Base-by-base conservation (phyloP, 129 eudicot genomes). In the Dittrichia graveolens region DNA sequence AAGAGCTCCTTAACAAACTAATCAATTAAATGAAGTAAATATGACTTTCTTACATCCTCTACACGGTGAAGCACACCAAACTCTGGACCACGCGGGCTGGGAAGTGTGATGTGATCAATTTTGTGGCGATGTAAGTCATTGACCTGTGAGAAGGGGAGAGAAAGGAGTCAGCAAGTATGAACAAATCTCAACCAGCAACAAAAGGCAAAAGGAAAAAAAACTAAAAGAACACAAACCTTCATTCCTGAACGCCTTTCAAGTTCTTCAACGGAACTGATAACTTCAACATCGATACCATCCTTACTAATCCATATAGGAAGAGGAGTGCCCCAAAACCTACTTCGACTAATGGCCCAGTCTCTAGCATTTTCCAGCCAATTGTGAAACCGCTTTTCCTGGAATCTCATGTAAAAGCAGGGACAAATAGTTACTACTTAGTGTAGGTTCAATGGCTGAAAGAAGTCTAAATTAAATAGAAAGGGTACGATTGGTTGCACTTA, bases 301-400 rank as follows among this genome's bases (percentile, higher is more conserved):
- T 91, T 87, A 72, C 97, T 91, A 16, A 83, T 83, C 97, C 97
- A 91, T 3, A 88, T 34, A 19, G 95, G 97, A 63, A 91, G 88
- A 50, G 97, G 97, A 19, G 97, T 91, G 14, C 97, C 95, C 95
- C 95, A 88, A 69, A 91, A 91, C 73, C 95, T 80, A 78, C 95
- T 91, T 80, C 97, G 82, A 75, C 95, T 85, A 38, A 88, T 82
- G 24, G 92, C 91, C 95, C 92, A 88, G 56, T 88, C 97, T 74
- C 95, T 82, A 10, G 95, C 95, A 86, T 88, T 85, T 80, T 88
- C 92, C 31, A 88, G 84, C 97, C 95, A 88, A 80, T 86, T 91
- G 67, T 88, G 97, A 61, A 91, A 91, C 5, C 95, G 88, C 53
- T 88, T 88, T 83, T 88, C 92, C 92, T 86, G 74, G n/a, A 68